Conservation (phyloP, 1,284 basidiomycete genomes). For the Kwoniella shivajii region DNA sequence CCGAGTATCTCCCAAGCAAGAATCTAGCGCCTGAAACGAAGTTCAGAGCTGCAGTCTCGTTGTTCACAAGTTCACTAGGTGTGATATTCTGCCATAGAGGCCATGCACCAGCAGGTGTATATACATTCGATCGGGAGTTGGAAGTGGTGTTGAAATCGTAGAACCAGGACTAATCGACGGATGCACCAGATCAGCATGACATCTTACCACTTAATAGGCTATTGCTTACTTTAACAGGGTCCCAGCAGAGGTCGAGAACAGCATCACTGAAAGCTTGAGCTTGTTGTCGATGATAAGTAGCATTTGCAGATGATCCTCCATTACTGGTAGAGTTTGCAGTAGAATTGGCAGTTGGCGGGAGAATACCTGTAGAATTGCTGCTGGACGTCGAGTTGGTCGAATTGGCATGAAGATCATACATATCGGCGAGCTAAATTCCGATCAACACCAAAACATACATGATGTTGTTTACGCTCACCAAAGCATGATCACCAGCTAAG, state of each 20-base stretch:
- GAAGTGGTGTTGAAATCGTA: conserved; percentile 69
- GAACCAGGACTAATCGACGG: conserved; percentile 64
- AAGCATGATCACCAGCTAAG: conserved; percentile 58
- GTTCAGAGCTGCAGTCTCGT: conserved; percentile 63
- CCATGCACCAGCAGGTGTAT: conserved; percentile 74
- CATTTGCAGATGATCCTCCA: neutral
- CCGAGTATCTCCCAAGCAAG: conserved; percentile 80
- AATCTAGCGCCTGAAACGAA: conserved; percentile 73
- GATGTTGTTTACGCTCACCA: conserved; percentile 59
- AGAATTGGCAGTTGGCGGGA: too few relatives aligned
- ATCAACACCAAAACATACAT: neutral
- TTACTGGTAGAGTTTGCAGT: conserved; percentile 27
- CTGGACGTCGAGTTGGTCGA: too few relatives aligned
- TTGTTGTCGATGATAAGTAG: conserved; percentile 59
- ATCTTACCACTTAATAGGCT: neutral
- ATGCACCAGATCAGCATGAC: neutral
- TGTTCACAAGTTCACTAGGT: conserved; percentile 67
- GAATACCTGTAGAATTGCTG: too few relatives aligned
- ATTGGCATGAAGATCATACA: conserved; percentile 62
- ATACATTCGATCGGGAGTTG: conserved; percentile 65
- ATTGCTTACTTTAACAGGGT: conserved; percentile 60
- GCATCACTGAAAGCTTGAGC: conserved; percentile 66
- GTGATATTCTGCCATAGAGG: conserved; percentile 85
- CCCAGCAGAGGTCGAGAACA: conserved; percentile 85
- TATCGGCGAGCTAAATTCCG: conserved; percentile 59